Evolutionary conservation across 2,329 filamentous ascomycete genomes (phyloP).

Genomic region (Anisogramma anomala): DNA sequence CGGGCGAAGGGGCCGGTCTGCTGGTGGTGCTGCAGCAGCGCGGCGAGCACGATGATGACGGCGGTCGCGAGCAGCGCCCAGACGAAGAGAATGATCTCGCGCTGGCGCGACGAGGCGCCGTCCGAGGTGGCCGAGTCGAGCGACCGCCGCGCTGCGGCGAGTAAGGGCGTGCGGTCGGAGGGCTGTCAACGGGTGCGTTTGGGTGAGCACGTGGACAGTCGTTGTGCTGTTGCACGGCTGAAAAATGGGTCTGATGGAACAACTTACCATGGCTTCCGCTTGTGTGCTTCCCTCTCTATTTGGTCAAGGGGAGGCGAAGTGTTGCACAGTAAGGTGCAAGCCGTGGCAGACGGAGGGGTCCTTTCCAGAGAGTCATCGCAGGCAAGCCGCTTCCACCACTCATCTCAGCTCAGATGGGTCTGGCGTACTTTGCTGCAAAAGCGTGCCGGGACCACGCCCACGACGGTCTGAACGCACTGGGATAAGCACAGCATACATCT

Average conservation of each 20-base stretch:
- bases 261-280: constrained; percentile 2
- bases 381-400: too few relatives aligned
- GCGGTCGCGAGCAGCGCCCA: constrained; percentile 78
- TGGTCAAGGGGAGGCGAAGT: not conserved
- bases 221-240: not conserved
- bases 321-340: not conserved
- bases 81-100: constrained; percentile 64
- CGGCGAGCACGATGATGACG: constrained; percentile 65
- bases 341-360: not conserved
- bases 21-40: constrained; percentile 63
- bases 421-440: not conserved
- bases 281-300: not conserved
- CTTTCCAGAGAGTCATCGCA: not conserved
- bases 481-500: not conserved
- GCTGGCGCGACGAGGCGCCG: constrained; percentile 32
- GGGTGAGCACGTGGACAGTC: not conserved
- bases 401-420: not conserved
- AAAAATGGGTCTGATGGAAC: not conserved
- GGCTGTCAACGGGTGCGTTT: constrained; percentile 18
- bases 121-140: constrained; percentile 21
- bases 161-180: constrained; percentile 33
- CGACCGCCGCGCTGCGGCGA: constrained; percentile 24
- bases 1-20: constrained; percentile 29
- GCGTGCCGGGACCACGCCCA: not conserved
- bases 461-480: not conserved